These are phyloP conservation scores for Phytophthora foliorum DNA, from an alignment of 352 stramenopile genomes.

Conservation along the genomic window DNA sequence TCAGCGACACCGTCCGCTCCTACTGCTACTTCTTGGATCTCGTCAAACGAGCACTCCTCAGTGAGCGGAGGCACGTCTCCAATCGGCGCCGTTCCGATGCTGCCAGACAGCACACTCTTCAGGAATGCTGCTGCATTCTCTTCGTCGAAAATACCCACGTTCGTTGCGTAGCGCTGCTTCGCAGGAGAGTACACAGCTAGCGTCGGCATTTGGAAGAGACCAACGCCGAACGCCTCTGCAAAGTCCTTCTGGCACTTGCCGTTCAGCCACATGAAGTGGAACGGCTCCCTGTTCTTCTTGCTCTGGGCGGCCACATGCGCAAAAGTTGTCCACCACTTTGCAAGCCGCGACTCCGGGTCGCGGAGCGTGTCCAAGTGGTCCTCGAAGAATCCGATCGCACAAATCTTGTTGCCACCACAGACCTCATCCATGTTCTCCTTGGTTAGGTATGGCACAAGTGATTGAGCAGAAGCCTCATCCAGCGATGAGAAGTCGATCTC, in stretches of 20 bases:
- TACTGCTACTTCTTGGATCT: conserved; percentile 47
- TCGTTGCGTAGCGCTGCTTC: conserved; percentile 76
- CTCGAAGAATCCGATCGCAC: conserved; percentile 82
- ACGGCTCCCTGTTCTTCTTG: conserved; percentile 63
- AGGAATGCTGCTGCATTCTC: conserved; percentile 67
- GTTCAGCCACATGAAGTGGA: conserved; percentile 82
- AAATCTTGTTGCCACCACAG: conserved; percentile 75
- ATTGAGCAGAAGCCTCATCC: conserved; percentile 31
- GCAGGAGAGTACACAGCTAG: conserved; percentile 80
- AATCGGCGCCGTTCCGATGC: conserved; percentile 67
- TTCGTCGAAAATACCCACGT: conserved; percentile 74
- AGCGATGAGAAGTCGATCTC: conserved; percentile 38
- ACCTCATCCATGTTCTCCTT: conserved; percentile 61
- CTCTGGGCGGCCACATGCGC: conserved; percentile 55
- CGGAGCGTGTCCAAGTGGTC: conserved; percentile 58
- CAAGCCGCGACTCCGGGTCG: conserved; percentile 52
- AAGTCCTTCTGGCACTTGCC: conserved; percentile 81
- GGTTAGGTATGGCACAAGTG: conserved; percentile 60
- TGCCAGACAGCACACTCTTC: conserved; percentile 71
- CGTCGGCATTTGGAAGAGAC: conserved; percentile 80
- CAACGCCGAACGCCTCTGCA: conserved; percentile 73
- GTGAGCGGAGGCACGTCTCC: conserved; percentile 46
- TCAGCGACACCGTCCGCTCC: conserved; percentile 34
- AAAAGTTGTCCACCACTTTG: conserved; percentile 54
- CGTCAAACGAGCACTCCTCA: conserved; percentile 61